These are phyloP conservation scores for Nissolia schottii DNA, from an alignment of 306 rosid genomes.

Conservation along the genomic window DNA sequence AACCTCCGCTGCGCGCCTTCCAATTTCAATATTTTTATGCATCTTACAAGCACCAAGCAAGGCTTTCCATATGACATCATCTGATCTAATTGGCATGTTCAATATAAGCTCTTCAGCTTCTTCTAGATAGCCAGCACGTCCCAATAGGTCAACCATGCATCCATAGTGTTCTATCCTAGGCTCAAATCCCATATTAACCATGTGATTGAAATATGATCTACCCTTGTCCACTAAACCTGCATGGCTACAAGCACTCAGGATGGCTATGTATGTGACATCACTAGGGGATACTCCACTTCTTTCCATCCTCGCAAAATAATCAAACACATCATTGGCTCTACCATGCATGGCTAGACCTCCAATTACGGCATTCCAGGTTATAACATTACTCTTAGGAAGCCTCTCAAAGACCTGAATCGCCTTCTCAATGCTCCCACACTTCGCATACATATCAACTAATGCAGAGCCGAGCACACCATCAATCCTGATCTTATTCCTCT, in stretches of 20 bases:
- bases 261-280: conserved; percentile 61
- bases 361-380: conserved; percentile 65
- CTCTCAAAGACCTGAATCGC: conserved; percentile 66
- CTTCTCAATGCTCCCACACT: conserved; percentile 75
- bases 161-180: conserved; percentile 78
- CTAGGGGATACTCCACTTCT: conserved; percentile 48
- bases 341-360: conserved; percentile 82
- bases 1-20: conserved; percentile 44
- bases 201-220: conserved; percentile 46
- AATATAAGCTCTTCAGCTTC: conserved; percentile 66
- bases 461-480: conserved; percentile 80
- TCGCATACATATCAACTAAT: conserved; percentile 66
- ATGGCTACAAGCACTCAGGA: conserved; percentile 76
- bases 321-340: conserved; percentile 39
- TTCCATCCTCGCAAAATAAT: conserved; percentile 51
- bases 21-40: conserved; percentile 57
- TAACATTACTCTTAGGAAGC: conserved; percentile 51
- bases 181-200: conserved; percentile 51
- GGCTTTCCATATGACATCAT: conserved; percentile 86
- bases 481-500: conserved; percentile 41
- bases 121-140: conserved; percentile 63
- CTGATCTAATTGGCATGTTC: conserved; percentile 57
- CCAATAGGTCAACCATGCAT: conserved; percentile 77
- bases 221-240: conserved; percentile 68
- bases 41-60: conserved; percentile 75